These are phyloP conservation scores for Bacidia gigantensis DNA, from an alignment of 495 filamentous ascomycete species.

Conservation along the genomic window DNA sequence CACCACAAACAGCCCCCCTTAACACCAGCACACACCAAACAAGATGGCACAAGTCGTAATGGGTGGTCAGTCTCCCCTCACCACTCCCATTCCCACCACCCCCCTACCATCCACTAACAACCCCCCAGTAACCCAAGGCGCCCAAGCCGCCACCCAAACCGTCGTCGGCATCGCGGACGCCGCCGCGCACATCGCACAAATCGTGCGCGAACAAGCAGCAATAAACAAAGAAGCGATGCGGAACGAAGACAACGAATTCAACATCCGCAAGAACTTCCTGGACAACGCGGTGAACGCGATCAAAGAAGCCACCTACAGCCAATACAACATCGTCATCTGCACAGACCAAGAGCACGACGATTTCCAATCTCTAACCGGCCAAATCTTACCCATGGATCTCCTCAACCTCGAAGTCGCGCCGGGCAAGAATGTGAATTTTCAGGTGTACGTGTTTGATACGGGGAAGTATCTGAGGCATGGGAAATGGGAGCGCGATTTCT, in stretches of 20 bases:
- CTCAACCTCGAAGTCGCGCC: slow-evolving; percentile 7
- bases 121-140: background rate
- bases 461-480: slow-evolving; percentile 12
- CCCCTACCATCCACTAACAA: no score
- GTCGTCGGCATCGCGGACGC: slow-evolving; percentile 6
- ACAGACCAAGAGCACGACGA: slow-evolving; percentile 12
- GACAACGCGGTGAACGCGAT: slow-evolving; percentile 10
- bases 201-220: slow-evolving; percentile 7
- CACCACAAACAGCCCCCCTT: no score
- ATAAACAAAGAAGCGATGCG: slow-evolving; percentile 5
- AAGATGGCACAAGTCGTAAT: background rate
- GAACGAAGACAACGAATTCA: slow-evolving; percentile 9
- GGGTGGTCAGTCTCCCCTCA: no score
- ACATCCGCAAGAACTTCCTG: slow-evolving; percentile 10
- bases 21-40: no score
- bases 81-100: no score
- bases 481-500: slow-evolving; percentile 11
- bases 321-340: slow-evolving; percentile 11
- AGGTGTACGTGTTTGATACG: slow-evolving; percentile 14
- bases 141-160: background rate
- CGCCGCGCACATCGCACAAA: slow-evolving; percentile 7
- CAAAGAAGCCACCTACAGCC: slow-evolving; percentile 5
- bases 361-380: slow-evolving; percentile 11
- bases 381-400: slow-evolving; percentile 11
- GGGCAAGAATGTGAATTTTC: slow-evolving; percentile 10